Evolutionary conservation across 805 yeast genomes (phyloP), one percentile per base, ranked within the genome.

Genomic region (Ogataea degrootiae): DNA sequence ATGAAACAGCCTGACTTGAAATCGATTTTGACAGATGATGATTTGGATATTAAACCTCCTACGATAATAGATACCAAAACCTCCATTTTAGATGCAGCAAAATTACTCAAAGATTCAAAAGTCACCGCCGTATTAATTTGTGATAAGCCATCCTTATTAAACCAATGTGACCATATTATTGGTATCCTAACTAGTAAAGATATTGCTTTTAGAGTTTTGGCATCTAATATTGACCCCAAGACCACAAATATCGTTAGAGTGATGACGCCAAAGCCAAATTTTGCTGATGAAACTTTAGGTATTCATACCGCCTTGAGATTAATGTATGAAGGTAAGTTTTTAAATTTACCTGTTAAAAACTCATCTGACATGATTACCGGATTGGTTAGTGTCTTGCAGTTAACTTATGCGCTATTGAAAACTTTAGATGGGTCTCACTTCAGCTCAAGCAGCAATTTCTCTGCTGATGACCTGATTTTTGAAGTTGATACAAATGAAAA

Each of bases 181-280:
- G 79, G 78, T 0, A 74, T 74, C 44, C 62, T 74, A 44, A 74
- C 78, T 1, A 71, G 72, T 40, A 74, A 73, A 52, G 79, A 74
- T 56, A 63, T 73, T 17, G 72, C 70, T 19, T 71, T 66, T 41
- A 56, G 76, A 39, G 77, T 72, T 0, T 48, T 74, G 19, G 69
- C 75, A 1, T 57, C 59, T 40, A 60, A 59, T 4, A 57, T 67
- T 34, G 69, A 73, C 53, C 68, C 75, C 0, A 50, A 47, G 14
- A 56, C 59, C 3, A 68, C 73, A 11, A 69, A 68, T 6, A 69
- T 74, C 23, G 71, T 71, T 2, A 57, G 76, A 39, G 71, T 73
- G 1, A 67, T 74, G 66, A 74, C 78, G 0, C 67, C 75, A 3
- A 70, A 69, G 43, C 79, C 79, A 0, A 72, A 72, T 44, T 73